phyloP scores from a whole-genome alignment of 768 basidiomycete species.

The Xerocomus potaroensis region DNA sequence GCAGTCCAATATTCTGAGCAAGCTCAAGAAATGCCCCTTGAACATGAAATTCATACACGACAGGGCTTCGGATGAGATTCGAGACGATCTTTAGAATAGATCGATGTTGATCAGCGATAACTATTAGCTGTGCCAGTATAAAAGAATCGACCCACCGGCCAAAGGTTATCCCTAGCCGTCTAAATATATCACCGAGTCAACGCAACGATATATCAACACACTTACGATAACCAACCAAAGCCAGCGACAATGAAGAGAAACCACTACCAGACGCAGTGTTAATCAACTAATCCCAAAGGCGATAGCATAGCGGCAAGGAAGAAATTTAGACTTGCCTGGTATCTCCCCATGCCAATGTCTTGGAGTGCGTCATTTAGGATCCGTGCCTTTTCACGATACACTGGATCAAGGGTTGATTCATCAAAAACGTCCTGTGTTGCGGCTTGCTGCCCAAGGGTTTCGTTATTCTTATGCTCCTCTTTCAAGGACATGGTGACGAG shows the following conservation, averaged over 20 bases:
- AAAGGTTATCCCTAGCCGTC: conserved; percentile 56
- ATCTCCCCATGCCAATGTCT: conserved; percentile 68
- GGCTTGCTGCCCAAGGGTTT: not conserved
- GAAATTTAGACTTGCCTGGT: conserved; percentile 47
- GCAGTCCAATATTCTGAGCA: conserved; percentile 66
- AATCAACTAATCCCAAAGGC: not conserved
- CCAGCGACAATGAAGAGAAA: conserved; percentile 62
- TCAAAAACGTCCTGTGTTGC: conserved; percentile 25
- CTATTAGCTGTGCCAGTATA: not conserved
- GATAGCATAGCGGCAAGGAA: too few species aligned
- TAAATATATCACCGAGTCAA: not conserved
- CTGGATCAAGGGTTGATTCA: conserved; percentile 41
- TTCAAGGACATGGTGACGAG: conserved; percentile 16
- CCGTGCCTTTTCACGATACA: conserved; percentile 55
- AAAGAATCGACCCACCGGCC: conserved; percentile 49
- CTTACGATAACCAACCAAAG: conserved; percentile 75
- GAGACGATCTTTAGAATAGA: conserved; percentile 48
- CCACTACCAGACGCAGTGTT: conserved; percentile 39
- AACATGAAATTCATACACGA: conserved; percentile 61
- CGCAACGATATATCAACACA: conserved; percentile 5
- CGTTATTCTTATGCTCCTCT: conserved; percentile 7
- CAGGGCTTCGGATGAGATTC: conserved; percentile 59
- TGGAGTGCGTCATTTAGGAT: conserved; percentile 59
- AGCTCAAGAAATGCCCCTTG: conserved; percentile 61
- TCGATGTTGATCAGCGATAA: not conserved